Conservation (phyloP, 2,329 filamentous ascomycete genomes). For the Claviceps digitariae region DNA sequence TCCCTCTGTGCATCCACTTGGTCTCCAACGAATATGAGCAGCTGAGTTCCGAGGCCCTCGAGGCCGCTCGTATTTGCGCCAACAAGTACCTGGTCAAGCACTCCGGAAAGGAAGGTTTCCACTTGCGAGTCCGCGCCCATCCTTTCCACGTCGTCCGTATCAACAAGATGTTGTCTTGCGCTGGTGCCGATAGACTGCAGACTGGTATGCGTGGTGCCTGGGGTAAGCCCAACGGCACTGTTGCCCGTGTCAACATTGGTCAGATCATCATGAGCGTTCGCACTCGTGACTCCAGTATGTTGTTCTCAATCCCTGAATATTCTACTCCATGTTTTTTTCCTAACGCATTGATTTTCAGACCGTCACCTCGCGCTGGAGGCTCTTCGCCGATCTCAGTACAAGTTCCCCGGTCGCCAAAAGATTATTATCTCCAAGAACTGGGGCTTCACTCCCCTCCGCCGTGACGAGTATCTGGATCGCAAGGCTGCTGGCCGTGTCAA, state of each 20-base stretch:
- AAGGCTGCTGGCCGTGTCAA: slow-evolving; percentile 88
- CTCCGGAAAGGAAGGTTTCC: slow-evolving; percentile 60
- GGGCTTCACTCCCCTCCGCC: slow-evolving; percentile 97
- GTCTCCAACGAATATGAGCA: slow-evolving; percentile 99
- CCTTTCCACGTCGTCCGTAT: slow-evolving; percentile 99
- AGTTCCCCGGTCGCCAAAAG: slow-evolving; percentile 99
- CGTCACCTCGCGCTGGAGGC: slow-evolving; percentile 92
- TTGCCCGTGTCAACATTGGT: slow-evolving; percentile 99
- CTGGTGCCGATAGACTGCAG: slow-evolving; percentile 99
- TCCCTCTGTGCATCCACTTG: slow-evolving; percentile 97
- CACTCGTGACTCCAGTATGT: slow-evolving; percentile 82
- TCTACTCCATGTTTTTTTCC: not conserved
- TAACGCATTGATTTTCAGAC: slow-evolving; percentile 35
- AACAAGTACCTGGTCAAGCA: slow-evolving; percentile 88
- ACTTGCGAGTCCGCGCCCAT: slow-evolving; percentile 75
- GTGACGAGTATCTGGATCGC: slow-evolving; percentile 94
- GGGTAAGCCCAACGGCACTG: slow-evolving; percentile 97
- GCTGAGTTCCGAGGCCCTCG: slow-evolving; percentile 97
- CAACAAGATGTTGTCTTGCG: slow-evolving; percentile 99
- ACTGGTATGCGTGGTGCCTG: slow-evolving; percentile 99
- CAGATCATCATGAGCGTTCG: slow-evolving; percentile 97
- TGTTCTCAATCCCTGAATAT: not conserved
- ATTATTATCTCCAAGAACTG: slow-evolving; percentile 99
- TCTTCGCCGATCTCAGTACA: slow-evolving; percentile 98
- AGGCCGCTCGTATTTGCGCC: slow-evolving; percentile 99